Percentiles rank a stretch among this genome's conserved stretches.
These are phyloP conservation scores for Solanum microdontum DNA, from an alignment of 257 asterid genomes.

Conservation along the genomic window DNA sequence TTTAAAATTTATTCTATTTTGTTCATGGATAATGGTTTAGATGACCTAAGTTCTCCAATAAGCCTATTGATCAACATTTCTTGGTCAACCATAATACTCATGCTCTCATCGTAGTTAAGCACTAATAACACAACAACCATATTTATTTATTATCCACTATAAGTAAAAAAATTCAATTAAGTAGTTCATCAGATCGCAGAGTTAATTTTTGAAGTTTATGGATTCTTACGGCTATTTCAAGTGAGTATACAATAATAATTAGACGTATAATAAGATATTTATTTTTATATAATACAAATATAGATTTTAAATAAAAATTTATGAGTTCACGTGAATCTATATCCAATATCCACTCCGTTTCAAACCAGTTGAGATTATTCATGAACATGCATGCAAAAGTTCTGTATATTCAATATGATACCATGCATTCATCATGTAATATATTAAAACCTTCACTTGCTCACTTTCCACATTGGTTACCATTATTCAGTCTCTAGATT, in stretches of 20 bases:
- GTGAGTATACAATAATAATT: neutral
- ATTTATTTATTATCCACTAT: no score
- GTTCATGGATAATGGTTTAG: no score
- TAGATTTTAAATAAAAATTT: neutral
- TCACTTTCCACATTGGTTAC: neutral
- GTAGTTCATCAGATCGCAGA: neutral
- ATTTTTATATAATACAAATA: neutral
- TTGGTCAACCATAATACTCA: no score
- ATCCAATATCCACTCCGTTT: neutral
- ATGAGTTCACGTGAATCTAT: neutral
- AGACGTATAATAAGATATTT: neutral
- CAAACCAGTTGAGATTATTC: neutral
- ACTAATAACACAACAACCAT: no score
- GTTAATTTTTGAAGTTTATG: neutral
- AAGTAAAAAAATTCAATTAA: neutral
- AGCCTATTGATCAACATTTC: no score
- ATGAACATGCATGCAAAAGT: neutral
- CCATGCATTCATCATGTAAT: neutral
- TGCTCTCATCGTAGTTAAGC: no score
- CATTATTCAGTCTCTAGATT: neutral
- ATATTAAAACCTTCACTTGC: neutral
- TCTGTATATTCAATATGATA: neutral
- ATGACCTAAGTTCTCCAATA: no score
- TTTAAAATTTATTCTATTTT: no score
- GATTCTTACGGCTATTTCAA: neutral